phyloP scores from a whole-genome alignment of 2,329 filamentous ascomycete genomes.

The Aspergillus luchuensis region DNA sequence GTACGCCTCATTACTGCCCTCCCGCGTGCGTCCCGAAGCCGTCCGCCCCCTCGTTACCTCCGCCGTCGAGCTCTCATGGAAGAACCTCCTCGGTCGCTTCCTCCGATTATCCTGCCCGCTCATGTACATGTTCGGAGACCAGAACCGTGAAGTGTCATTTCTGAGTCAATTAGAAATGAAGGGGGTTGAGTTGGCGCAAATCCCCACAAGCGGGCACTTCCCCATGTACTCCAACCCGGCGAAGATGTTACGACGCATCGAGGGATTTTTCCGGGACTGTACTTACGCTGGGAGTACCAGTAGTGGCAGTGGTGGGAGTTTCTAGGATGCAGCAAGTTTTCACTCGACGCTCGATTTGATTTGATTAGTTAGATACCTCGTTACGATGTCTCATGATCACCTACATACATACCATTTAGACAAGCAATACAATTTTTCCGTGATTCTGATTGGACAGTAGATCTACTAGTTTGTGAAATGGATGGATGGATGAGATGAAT shows the following conservation, averaged over 20 bases:
- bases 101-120: neutral
- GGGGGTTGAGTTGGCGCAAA: neutral
- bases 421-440: too few species aligned
- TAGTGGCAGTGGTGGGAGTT: neutral
- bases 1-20: neutral
- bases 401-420: too few species aligned
- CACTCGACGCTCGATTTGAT: too few species aligned
- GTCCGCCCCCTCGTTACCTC: neutral
- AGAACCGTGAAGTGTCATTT: neutral
- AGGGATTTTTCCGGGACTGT: neutral
- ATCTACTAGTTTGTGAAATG: too few species aligned
- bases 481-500: too few species aligned
- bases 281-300: neutral
- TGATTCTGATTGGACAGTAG: too few species aligned
- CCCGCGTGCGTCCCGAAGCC: neutral
- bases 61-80: neutral
- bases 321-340: neutral
- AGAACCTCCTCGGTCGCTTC: neutral
- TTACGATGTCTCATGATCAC: too few species aligned
- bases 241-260: conserved; percentile 1
- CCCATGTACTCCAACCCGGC: conserved; percentile 5
- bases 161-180: neutral
- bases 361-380: too few species aligned
- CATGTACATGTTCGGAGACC: neutral
- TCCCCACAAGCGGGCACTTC: neutral